phyloP scores from a whole-genome alignment of 805 yeast genomes.

The Sungouiozyma intestinalis region DNA sequence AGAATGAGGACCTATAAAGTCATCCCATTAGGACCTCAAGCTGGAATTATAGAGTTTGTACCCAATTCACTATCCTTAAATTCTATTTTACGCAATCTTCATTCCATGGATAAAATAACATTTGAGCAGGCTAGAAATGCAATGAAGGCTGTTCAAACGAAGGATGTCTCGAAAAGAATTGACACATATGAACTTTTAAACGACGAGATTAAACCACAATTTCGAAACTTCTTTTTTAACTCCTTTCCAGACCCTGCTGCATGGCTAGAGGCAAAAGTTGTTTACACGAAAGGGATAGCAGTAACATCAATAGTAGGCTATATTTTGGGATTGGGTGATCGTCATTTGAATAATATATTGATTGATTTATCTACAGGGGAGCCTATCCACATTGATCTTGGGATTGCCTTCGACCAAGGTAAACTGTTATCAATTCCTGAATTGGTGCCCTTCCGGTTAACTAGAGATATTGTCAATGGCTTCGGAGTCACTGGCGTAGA shows the following conservation, averaged over 20 bases:
- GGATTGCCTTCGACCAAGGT: conserved; percentile 96
- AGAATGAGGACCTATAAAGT: conserved; percentile 78
- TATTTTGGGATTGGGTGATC: conserved; percentile 85
- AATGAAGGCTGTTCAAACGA: conserved; percentile 51
- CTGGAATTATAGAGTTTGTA: conserved; percentile 89
- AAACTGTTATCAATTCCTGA: conserved; percentile 78
- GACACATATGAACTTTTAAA: conserved; percentile 39
- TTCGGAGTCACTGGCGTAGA: conserved; percentile 79
- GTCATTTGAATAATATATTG: conserved; percentile 85
- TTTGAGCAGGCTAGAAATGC: conserved; percentile 48
- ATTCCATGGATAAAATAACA: conserved; percentile 39
- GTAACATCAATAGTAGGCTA: conserved; percentile 80
- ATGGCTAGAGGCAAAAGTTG: conserved; percentile 61
- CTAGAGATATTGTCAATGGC: conserved; percentile 86
- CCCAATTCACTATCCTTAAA: conserved; percentile 60
- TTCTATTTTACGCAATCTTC: conserved; percentile 59
- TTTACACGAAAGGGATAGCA: conserved; percentile 71
- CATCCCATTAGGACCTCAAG: conserved; percentile 75
- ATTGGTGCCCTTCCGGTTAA: conserved; percentile 83
- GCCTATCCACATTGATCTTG: conserved; percentile 91
- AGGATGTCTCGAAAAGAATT: conserved; percentile 35
- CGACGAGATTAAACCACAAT: conserved; percentile 48
- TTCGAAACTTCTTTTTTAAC: conserved; percentile 60
- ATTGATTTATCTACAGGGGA: conserved; percentile 79
- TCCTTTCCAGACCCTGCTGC: conserved; percentile 53